phyloP scores from a whole-genome alignment of 2,329 filamentous ascomycete genomes.

The Didymella sp. region DNA sequence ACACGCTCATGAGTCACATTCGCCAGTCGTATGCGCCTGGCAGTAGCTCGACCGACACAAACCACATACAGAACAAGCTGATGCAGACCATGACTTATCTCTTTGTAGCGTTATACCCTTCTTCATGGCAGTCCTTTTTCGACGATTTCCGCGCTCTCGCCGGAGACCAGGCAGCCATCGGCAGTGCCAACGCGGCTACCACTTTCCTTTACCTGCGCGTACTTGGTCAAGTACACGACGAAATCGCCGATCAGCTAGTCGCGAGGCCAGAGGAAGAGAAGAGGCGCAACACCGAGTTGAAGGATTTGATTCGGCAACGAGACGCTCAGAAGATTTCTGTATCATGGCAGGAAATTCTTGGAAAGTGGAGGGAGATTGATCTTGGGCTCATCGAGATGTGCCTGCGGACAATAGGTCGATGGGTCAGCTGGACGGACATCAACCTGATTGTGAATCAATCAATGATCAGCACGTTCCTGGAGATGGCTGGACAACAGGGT shows the following conservation, averaged over 20 bases:
- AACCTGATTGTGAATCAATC: slow-evolving; percentile 82
- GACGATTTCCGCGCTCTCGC: slow-evolving; percentile 87
- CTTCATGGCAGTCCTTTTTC: slow-evolving; percentile 88
- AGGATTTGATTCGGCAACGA: slow-evolving; percentile 84
- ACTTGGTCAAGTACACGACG: slow-evolving; percentile 89
- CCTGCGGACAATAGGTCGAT: slow-evolving; percentile 89
- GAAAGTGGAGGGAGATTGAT: slow-evolving; percentile 72
- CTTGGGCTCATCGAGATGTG: slow-evolving; percentile 84
- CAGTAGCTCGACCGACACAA: slow-evolving; percentile 69
- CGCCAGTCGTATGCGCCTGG: slow-evolving; percentile 73
- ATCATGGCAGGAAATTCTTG: slow-evolving; percentile 91
- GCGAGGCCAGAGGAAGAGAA: slow-evolving; percentile 78
- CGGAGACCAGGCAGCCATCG: slow-evolving; percentile 61
- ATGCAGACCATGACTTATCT: slow-evolving; percentile 95
- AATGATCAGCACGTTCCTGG: slow-evolving; percentile 84
- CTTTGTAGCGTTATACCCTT: slow-evolving; percentile 84
- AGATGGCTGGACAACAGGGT: slow-evolving; percentile 78
- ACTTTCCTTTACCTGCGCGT: slow-evolving; percentile 89
- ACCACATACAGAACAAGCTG: slow-evolving; percentile 91
- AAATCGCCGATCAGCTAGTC: slow-evolving; percentile 92
- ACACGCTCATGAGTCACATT: slow-evolving; percentile 82
- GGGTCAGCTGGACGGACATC: slow-evolving; percentile 99
- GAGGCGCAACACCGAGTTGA: slow-evolving; percentile 86
- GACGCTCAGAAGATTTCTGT: slow-evolving; percentile 87
- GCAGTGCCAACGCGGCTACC: slow-evolving; percentile 73